These are phyloP conservation scores for Coprinopsis sp. DNA, from an alignment of 768 basidiomycete genomes.

Conservation along the genomic window DNA sequence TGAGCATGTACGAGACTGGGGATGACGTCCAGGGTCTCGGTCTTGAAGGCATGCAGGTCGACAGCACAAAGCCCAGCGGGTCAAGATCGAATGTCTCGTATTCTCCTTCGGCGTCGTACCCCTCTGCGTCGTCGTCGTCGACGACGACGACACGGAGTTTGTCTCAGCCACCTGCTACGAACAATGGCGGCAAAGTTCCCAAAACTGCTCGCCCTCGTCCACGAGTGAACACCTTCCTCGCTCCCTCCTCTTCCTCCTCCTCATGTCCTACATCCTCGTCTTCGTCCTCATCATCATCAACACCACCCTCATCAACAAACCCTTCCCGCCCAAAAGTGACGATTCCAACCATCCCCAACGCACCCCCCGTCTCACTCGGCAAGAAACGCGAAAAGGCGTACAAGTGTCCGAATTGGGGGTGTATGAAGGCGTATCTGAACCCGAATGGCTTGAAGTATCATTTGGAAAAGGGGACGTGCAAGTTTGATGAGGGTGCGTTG, in stretches of 20 bases:
- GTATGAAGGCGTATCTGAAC: conserved; percentile 63
- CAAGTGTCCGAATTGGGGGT: conserved; percentile 48
- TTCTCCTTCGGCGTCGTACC: background rate
- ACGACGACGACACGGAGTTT: background rate
- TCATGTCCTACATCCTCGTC: too few species aligned
- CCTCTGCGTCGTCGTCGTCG: background rate
- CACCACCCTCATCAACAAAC: too few species aligned
- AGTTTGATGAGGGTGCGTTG: conserved; percentile 36
- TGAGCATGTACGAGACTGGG: too few species aligned
- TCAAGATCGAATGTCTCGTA: conserved; percentile 2
- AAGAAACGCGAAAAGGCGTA: conserved; percentile 39
- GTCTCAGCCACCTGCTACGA: conserved; percentile 1
- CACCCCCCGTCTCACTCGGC: conserved; percentile 4
- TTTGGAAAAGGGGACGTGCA: conserved; percentile 62
- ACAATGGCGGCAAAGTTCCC: conserved; percentile 1
- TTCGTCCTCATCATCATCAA: too few species aligned
- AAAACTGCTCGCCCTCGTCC: too few species aligned
- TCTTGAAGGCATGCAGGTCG: too few species aligned
- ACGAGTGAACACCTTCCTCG: too few species aligned
- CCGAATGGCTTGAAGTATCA: conserved; percentile 68
- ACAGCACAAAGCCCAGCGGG: background rate
- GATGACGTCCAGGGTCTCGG: too few species aligned
- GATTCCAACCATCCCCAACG: background rate
- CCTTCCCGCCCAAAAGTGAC: background rate
- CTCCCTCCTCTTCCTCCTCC: too few species aligned